These are phyloP conservation scores for Diospyros lotus DNA, from an alignment of 148 eudicot genomes.

Conservation along the genomic window DNA sequence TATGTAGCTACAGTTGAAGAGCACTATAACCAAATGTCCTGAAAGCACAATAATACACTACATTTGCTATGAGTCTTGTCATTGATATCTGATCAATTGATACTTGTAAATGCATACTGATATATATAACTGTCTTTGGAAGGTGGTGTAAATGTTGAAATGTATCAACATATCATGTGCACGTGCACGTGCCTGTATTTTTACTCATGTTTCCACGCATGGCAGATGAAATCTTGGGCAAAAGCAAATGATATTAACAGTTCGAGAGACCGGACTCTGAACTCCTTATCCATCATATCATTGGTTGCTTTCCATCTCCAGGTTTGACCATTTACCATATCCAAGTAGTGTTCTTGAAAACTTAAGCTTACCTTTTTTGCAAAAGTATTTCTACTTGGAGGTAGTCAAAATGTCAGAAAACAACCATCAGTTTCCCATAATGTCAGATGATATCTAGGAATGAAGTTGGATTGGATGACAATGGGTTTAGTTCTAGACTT, in stretches of 20 bases:
- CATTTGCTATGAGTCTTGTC: no score
- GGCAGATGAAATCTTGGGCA: constrained; percentile 94
- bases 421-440: not conserved
- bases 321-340: constrained; percentile 33
- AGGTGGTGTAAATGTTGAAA: no score
- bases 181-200: no score
- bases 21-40: no score
- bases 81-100: no score
- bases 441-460: no score
- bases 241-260: constrained; percentile 79
- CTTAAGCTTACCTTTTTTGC: not conserved
- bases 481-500: not conserved
- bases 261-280: constrained; percentile 79
- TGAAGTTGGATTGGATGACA: not conserved
- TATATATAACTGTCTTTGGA: no score
- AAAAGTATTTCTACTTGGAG: not conserved
- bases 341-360: not conserved
- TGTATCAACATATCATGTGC: no score
- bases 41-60: no score
- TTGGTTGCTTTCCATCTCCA: constrained; percentile 94
- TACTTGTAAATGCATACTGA: no score
- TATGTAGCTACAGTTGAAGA: no score
- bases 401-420: not conserved
- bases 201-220: not conserved
- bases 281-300: constrained; percentile 71